These are phyloP conservation scores for Erysimum cheiri DNA, from an alignment of 441 rosid species.

Conservation along the genomic window DNA sequence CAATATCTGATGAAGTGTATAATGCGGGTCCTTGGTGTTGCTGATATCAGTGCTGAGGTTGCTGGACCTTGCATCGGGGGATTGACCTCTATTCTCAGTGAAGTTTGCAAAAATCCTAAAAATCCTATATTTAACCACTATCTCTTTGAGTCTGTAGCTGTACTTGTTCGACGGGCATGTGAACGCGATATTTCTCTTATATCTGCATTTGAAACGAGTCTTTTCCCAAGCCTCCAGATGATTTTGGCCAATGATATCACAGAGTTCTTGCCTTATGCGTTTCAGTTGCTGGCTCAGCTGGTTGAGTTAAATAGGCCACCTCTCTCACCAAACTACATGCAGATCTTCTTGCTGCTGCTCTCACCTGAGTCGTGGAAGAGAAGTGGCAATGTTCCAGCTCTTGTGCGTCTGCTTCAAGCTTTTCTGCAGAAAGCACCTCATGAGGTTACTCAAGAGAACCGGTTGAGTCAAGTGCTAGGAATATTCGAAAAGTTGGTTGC, in stretches of 20 bases:
- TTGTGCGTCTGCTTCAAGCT: conserved; percentile 95
- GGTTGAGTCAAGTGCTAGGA: conserved; percentile 79
- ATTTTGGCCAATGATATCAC: conserved; percentile 79
- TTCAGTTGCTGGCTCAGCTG: conserved; percentile 93
- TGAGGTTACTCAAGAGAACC: conserved; percentile 78
- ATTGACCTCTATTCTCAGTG: conserved; percentile 72
- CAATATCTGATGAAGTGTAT: conserved; percentile 95
- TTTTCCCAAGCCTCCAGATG: conserved; percentile 78
- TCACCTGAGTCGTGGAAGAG: conserved; percentile 87
- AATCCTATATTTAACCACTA: conserved; percentile 93
- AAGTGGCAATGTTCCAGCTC: conserved; percentile 92
- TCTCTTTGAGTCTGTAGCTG: conserved; percentile 92
- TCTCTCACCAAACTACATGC: conserved; percentile 75
- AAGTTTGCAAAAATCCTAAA: conserved; percentile 89
- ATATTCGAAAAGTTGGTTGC: conserved; percentile 79
- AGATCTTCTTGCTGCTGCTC: conserved; percentile 75
- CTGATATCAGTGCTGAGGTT: conserved; percentile 72
- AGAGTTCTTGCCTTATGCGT: conserved; percentile 96
- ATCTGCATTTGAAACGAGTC: conserved; percentile 73
- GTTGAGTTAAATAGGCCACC: conserved; percentile 91
- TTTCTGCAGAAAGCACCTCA: conserved; percentile 90
- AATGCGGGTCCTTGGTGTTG: conserved; percentile 88
- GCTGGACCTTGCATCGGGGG: conserved; percentile 84
- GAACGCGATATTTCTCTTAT: conserved; percentile 74
- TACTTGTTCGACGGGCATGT: conserved; percentile 90